Base-by-base conservation (phyloP, 2,329 filamentous ascomycete species). In the Alternaria ethzedia region DNA sequence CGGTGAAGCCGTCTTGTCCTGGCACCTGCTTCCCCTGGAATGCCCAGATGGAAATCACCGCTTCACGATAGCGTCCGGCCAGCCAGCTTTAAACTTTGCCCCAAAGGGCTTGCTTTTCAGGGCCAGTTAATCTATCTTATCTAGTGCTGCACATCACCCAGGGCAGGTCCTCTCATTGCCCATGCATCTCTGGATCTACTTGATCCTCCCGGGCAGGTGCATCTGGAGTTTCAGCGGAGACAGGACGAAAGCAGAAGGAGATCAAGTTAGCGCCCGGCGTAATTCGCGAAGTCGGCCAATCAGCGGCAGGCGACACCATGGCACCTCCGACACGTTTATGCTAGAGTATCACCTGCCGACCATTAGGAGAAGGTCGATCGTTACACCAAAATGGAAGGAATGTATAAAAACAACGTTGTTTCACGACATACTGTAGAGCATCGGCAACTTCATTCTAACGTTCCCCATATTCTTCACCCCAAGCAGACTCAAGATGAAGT, bases 401-500 rank as follows among this genome's bases (percentile, higher is more conserved):
- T 46, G 54, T 67, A 66, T 65, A 57, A 61, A 61, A 58, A n/a
- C 26, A 30, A 50, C 52, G 12, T 41, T 47, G n/a, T 46, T 44
- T 36, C 30, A 45, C 49, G 23, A 20, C 15, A 50, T 32, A 32
- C 30, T 49, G 44, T 17, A 21, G 28, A 45, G 36, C 41, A 45
- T 36, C 58, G 32, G 32, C 32, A 47, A 15, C 41, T 25, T 32
- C 20, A 41, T 12, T 50, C 13, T 51, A 57, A 52, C 36, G 54
- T 67, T 55, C 23, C 17, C 44, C 50, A 59, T 32, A 43, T 51
- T 46, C 54, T 60, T 64, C 32, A 11, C 20, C 49, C 10, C 23
- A 15, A 30, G 44, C 26, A 26, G 47, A 61, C 25, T 36, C 54
- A 73, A 51, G 52, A 77, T 77, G 75, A 76, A 77, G 70, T 76